A percentile compares a stretch with the other conserved stretches of the same genome.
These are phyloP conservation scores for Metschnikowia arizonensis DNA, from an alignment of 805 yeast genomes.

Conservation along the genomic window DNA sequence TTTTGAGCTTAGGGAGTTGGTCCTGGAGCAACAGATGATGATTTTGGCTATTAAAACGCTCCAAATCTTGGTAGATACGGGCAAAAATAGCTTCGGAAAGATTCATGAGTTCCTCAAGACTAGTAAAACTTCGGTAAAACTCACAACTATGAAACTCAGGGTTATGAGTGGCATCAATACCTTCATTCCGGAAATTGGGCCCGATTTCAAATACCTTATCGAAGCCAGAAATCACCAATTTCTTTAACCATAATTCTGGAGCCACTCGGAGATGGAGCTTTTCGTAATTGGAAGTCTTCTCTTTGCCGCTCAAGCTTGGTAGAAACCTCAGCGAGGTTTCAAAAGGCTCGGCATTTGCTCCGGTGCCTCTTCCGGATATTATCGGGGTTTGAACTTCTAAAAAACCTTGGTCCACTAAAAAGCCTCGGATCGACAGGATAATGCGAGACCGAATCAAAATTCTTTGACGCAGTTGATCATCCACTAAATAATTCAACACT, in stretches of 20 bases:
- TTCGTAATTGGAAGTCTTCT: background rate
- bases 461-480: slow-evolving; percentile 45
- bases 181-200: slow-evolving; percentile 82
- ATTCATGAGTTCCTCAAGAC: slow-evolving; percentile 60
- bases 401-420: slow-evolving; percentile 52
- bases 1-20: slow-evolving; percentile 18
- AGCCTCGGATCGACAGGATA: slow-evolving; percentile 51
- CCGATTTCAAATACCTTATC: slow-evolving; percentile 88
- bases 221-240: slow-evolving; percentile 77
- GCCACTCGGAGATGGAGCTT: slow-evolving; percentile 73
- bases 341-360: slow-evolving; percentile 93
- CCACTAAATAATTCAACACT: slow-evolving; percentile 69
- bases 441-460: slow-evolving; percentile 53
- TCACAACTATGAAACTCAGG: slow-evolving; percentile 93
- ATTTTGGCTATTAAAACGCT: slow-evolving; percentile 7
- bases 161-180: slow-evolving; percentile 87
- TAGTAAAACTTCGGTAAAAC: slow-evolving; percentile 71
- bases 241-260: slow-evolving; percentile 92
- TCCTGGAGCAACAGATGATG: slow-evolving; percentile 14
- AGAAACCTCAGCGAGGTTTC: slow-evolving; percentile 45
- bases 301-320: too few species aligned
- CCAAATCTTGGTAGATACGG: slow-evolving; percentile 33
- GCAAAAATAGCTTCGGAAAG: slow-evolving; percentile 58
- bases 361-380: slow-evolving; percentile 67
- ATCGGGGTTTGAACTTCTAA: slow-evolving; percentile 89